Percentiles rank a stretch among this genome's conserved stretches.
Conservation (phyloP, 805 yeast genomes). For the Ogataea ganodermae region DNA sequence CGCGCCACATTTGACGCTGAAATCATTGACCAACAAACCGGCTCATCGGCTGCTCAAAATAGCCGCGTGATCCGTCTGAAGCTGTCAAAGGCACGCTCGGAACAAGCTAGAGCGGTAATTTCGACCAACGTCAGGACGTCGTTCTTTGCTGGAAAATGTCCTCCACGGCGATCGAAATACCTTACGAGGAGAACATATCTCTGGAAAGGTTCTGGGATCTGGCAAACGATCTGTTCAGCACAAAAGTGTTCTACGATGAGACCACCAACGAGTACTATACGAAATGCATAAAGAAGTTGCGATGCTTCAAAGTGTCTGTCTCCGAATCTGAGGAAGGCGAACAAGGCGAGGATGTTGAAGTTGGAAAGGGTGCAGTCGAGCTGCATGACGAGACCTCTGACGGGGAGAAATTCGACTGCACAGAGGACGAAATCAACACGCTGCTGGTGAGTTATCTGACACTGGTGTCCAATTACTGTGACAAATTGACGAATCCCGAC, state of each 20-base stretch:
- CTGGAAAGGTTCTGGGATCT: conserved; percentile 35
- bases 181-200: conserved; percentile 29
- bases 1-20: too few relatives aligned
- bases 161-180: conserved; percentile 19
- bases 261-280: conserved; percentile 27
- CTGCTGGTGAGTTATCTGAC: conserved; percentile 37
- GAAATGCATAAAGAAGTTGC: conserved; percentile 16
- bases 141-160: background rate
- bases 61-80: too few relatives aligned
- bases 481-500: conserved; percentile 17
- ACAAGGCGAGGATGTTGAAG: conserved; percentile 1
- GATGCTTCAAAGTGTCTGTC: conserved; percentile 10
- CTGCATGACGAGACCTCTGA: conserved; percentile 4
- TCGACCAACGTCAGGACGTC: background rate
- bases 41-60: background rate
- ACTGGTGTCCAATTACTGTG: conserved; percentile 33
- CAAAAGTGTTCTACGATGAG: conserved; percentile 30
- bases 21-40: too few relatives aligned
- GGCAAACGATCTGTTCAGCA: conserved; percentile 33
- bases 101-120: background rate
- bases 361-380: conserved; percentile 9
- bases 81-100: background rate
- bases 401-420: conserved; percentile 16
- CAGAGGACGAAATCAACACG: conserved; percentile 37
- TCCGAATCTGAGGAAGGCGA: conserved; percentile 6